phyloP scores from a whole-genome alignment of 768 basidiomycete genomes.

The Auriscalpium microsporum region DNA sequence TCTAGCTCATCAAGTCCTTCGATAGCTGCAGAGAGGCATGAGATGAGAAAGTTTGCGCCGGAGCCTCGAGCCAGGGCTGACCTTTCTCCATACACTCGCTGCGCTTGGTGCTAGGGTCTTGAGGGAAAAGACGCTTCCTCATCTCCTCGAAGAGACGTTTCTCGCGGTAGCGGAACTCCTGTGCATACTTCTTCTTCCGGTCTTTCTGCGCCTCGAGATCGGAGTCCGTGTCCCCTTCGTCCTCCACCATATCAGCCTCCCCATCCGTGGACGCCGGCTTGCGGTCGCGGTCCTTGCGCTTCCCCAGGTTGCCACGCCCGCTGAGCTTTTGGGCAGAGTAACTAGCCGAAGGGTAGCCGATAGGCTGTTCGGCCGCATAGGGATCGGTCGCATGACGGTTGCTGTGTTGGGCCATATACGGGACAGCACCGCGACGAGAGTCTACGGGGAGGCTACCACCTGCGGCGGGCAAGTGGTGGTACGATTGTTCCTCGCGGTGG shows the following conservation, averaged over 20 bases:
- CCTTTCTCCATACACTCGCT: slow-evolving; percentile 13
- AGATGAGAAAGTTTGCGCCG: neutral
- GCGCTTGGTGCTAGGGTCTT: slow-evolving; percentile 11
- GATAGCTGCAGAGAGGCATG: slow-evolving; percentile 3
- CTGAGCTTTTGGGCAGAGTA: neutral
- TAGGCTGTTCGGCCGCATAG: neutral
- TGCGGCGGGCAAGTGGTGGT: neutral
- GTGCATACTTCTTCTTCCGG: slow-evolving; percentile 12
- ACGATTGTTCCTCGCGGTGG: neutral
- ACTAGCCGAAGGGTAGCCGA: neutral
- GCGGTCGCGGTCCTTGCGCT: neutral
- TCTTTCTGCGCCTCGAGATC: slow-evolving; percentile 9
- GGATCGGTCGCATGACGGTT: neutral
- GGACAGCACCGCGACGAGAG: neutral
- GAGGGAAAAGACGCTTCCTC: slow-evolving; percentile 9
- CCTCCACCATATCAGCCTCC: slow-evolving; percentile 1
- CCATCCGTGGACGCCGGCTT: slow-evolving; percentile 1
- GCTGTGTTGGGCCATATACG: neutral
- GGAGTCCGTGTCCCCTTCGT: slow-evolving; percentile 12
- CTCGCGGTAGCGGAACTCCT: slow-evolving; percentile 10
- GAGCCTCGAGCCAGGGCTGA: neutral
- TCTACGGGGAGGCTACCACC: neutral
- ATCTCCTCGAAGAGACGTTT: slow-evolving; percentile 11
- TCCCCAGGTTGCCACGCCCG: neutral
- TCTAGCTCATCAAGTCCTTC: slow-evolving; percentile 9